These are phyloP conservation scores for Rhododendron griersonianum DNA, from an alignment of 148 eudicot genomes.

Conservation along the genomic window DNA sequence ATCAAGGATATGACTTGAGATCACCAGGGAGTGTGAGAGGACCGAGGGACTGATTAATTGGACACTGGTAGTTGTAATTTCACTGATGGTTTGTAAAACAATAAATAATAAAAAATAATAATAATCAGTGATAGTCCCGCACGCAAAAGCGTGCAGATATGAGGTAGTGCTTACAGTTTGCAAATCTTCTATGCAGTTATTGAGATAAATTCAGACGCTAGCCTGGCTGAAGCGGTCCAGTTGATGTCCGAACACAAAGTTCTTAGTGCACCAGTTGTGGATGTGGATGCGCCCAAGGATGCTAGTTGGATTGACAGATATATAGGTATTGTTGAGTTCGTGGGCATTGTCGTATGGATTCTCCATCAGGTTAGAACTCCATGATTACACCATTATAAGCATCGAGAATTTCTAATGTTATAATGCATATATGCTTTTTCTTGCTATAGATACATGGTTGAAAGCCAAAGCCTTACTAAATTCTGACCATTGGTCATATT, in stretches of 20 bases:
- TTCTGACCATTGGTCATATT: background rate
- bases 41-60: background rate
- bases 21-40: background rate
- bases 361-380: conserved; percentile 69
- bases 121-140: background rate
- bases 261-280: conserved; percentile 89
- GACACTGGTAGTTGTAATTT: background rate
- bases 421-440: background rate
- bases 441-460: background rate
- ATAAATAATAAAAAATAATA: too few relatives aligned
- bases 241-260: conserved; percentile 68
- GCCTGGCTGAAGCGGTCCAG: conserved; percentile 81
- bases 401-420: background rate
- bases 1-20: background rate
- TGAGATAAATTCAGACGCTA: conserved; percentile 80
- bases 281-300: conserved; percentile 68
- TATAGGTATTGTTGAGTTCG: conserved; percentile 84
- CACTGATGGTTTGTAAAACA: background rate
- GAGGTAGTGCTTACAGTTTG: background rate
- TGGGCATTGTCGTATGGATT: conserved; percentile 96
- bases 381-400: background rate
- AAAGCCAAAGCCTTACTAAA: background rate
- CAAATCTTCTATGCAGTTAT: conserved; percentile 30
- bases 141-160: background rate
- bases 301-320: conserved; percentile 94